Conservation (phyloP, 257 asterid genomes). For the Solanum arcanum region DNA sequence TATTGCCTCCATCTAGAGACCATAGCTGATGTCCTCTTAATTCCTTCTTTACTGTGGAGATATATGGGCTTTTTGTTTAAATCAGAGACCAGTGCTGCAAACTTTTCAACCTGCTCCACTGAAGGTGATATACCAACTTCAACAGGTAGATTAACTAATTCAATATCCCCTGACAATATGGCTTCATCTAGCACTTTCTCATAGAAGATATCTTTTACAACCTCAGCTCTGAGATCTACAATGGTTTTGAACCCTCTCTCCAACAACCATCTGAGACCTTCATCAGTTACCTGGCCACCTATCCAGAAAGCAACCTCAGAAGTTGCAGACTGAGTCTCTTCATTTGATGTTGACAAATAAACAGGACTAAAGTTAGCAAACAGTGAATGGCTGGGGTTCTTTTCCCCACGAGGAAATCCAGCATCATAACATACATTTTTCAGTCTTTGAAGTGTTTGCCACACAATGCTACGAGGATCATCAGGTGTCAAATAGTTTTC, state of each 20-base stretch:
- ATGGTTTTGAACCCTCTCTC: slow-evolving; percentile 77
- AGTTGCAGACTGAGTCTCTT: slow-evolving; percentile 23
- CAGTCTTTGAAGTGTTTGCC: slow-evolving; percentile 86
- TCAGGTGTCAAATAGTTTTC: slow-evolving; percentile 79
- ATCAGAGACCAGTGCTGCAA: slow-evolving; percentile 66
- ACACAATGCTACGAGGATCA: slow-evolving; percentile 61
- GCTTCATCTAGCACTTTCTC: slow-evolving; percentile 46
- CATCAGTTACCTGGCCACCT: slow-evolving; percentile 96
- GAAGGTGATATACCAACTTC: slow-evolving; percentile 84
- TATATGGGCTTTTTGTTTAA: slow-evolving; percentile 55
- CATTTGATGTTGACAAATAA: slow-evolving; percentile 42
- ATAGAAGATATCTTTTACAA: slow-evolving; percentile 71
- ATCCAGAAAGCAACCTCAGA: slow-evolving; percentile 69
- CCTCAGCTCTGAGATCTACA: slow-evolving; percentile 90
- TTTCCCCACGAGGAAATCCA: slow-evolving; percentile 72
- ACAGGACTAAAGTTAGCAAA: slow-evolving; percentile 87
- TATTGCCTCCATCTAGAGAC: slow-evolving; percentile 90
- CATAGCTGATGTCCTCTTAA: slow-evolving; percentile 72
- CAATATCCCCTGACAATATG: slow-evolving; percentile 42
- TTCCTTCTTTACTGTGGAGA: slow-evolving; percentile 93
- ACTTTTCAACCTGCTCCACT: slow-evolving; percentile 59
- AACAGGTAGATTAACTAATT: slow-evolving; percentile 66
- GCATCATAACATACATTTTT: slow-evolving; percentile 83
- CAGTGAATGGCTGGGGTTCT: slow-evolving; percentile 60
- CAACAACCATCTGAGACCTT: slow-evolving; percentile 71